These are phyloP conservation scores for Lactarius hatsudake DNA, from an alignment of 768 basidiomycete genomes.

Conservation along the genomic window DNA sequence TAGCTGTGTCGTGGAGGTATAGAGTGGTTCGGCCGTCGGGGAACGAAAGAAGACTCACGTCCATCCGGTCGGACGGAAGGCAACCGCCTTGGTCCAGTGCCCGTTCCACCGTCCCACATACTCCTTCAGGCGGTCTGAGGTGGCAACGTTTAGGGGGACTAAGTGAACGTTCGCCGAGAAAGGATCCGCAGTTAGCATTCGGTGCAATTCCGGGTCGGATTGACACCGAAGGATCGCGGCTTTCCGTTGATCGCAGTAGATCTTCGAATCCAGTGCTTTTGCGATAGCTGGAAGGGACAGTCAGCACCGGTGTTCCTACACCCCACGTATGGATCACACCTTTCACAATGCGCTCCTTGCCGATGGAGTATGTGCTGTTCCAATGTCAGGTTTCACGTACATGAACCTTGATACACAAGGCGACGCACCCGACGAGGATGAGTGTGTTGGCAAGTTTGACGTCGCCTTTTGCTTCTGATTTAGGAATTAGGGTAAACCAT, in stretches of 20 bases:
- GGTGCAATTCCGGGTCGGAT: conserved; percentile 77
- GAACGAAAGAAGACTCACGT: conserved; percentile 53
- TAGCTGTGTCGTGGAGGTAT: conserved; percentile 43
- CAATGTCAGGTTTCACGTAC: not conserved
- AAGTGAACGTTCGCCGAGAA: conserved; percentile 79
- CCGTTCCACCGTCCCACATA: conserved; percentile 78
- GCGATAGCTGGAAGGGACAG: no score
- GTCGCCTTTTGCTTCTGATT: conserved; percentile 37
- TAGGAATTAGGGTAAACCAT: conserved; percentile 44
- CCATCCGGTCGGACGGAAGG: conserved; percentile 95
- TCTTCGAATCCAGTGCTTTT: no score
- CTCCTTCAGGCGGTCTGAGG: conserved; percentile 68
- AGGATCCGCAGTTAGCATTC: conserved; percentile 75
- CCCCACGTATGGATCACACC: no score
- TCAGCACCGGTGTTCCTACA: no score
- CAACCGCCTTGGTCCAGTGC: conserved; percentile 68
- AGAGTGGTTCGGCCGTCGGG: no score
- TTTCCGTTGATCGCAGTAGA: no score
- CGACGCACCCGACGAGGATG: conserved; percentile 68
- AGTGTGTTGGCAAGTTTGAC: conserved; percentile 43
- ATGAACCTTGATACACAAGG: not conserved
- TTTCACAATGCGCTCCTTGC: no score
- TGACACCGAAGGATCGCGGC: no score
- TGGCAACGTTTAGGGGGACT: conserved; percentile 72
- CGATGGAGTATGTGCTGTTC: no score